Base-by-base conservation (phyloP, 768 basidiomycete species). In the Leccinellum albellum region DNA sequence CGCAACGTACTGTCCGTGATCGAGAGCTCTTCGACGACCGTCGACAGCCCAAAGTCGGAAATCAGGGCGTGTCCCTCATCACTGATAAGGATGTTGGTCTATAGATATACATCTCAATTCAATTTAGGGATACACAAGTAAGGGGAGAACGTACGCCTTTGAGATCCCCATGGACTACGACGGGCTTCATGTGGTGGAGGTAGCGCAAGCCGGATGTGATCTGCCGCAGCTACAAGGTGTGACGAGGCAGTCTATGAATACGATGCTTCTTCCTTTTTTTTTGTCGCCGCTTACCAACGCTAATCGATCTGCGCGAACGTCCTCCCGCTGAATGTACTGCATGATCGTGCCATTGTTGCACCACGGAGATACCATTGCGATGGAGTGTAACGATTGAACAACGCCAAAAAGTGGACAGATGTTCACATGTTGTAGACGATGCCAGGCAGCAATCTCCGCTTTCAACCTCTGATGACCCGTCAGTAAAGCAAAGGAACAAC, bases 321-420 rank as follows among this genome's bases (percentile, higher is more conserved):
- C 75, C 15, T 70, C 61, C 49, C 64, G 67, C 55, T 74, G 75
- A 57, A 85, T 68, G 63, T 83, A 86, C 23, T 77, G 68, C 53
- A 73, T 74, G 53, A 86, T 72, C 8, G 79, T 82, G 9, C 85
- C 84, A 51, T 85, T 83, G 33, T 77, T 75, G 63, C 82, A 85
- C 83, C 84, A 87, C 4, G 80, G 79, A 5, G 85, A 85, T 0
- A 86, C 82, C 82, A 86, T 85, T 17, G 79, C 84, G 26, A 86
- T 75, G 48, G 80, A 79, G 32, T 76, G 74, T 28, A 73, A 69
- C 5, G 76, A 75, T 61, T 82, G 81, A 15, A 82, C 68, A 54
- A 86, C 76, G 2, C 85, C 85, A 53, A 78, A 81, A 26, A 86
- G 67, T 44, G 78, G 79, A 35, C 78, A 78, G 47, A 86, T 74